phyloP scores from a whole-genome alignment of 768 basidiomycete species.

The Calocera cornea region DNA sequence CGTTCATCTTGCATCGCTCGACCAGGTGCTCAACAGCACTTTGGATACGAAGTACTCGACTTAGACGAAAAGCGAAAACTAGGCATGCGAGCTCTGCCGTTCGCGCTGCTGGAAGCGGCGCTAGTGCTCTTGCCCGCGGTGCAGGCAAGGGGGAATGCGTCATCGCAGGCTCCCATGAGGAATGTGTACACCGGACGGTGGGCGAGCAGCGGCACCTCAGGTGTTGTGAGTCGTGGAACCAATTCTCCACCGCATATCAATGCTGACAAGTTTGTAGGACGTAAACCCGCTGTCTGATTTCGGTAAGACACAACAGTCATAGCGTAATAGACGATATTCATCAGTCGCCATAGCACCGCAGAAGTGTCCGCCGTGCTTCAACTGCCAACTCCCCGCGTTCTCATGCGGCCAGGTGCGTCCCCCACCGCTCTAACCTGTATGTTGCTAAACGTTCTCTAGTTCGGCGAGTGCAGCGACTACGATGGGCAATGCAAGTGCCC shows the following conservation, averaged over 20 bases:
- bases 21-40: not conserved
- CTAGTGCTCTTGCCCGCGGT: not conserved
- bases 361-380: slow-evolving; percentile 61
- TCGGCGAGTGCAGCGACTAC: slow-evolving; percentile 76
- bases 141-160: not conserved
- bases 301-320: not conserved
- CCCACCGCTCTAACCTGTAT: not conserved
- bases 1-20: too few species aligned
- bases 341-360: slow-evolving; percentile 1
- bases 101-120: not conserved
- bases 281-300: not conserved
- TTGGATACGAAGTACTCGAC: not conserved
- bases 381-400: slow-evolving; percentile 84
- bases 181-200: not conserved
- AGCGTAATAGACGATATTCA: not conserved
- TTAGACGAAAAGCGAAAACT: not conserved
- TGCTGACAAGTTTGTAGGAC: not conserved
- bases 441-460: slow-evolving; percentile 25
- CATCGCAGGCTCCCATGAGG: not conserved
- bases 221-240: not conserved
- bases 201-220: not conserved
- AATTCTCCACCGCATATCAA: not conserved
- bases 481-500: slow-evolving; percentile 96
- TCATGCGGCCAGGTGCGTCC: slow-evolving; percentile 59
- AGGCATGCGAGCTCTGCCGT: not conserved